Evolutionary conservation across 441 rosid species (phyloP).

Genomic region (Omphalea diandra): DNA sequence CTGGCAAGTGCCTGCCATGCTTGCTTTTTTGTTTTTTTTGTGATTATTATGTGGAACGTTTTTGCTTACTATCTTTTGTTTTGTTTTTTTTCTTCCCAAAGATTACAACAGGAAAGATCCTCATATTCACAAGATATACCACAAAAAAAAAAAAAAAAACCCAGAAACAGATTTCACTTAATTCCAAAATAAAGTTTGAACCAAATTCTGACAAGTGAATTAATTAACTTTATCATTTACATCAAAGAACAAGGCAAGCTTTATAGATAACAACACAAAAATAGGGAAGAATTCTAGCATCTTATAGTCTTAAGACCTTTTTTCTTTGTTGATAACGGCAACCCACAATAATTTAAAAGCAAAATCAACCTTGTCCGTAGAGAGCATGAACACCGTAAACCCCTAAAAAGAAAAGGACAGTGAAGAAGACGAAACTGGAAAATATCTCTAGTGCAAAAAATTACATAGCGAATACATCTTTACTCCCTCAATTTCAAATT

Average conservation of each 20-base stretch:
- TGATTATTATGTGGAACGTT: not conserved
- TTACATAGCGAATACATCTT: too few relatives aligned
- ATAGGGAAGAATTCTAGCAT: not conserved
- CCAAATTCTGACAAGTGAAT: too few relatives aligned
- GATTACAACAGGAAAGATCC: not conserved
- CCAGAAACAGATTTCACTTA: too few relatives aligned
- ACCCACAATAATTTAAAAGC: too few relatives aligned
- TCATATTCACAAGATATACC: too few relatives aligned
- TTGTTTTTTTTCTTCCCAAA: not conserved
- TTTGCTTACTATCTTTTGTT: not conserved
- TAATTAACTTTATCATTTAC: too few relatives aligned
- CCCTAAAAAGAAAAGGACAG: not conserved
- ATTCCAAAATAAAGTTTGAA: too few relatives aligned
- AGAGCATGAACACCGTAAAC: not conserved
- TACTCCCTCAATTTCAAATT: too few relatives aligned
- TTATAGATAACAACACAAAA: not conserved
- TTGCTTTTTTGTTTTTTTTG: not conserved
- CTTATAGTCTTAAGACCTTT: not conserved
- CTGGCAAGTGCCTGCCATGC: constrained; percentile 6
- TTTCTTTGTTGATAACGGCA: not conserved
- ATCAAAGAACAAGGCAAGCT: not conserved
- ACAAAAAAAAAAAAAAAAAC: too few relatives aligned
- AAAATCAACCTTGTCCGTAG: too few relatives aligned
- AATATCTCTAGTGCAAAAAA: too few relatives aligned
- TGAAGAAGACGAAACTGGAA: not conserved